Evolutionary conservation across 306 rosid species (phyloP).

Genomic region (Glycyrrhiza uralensis): DNA sequence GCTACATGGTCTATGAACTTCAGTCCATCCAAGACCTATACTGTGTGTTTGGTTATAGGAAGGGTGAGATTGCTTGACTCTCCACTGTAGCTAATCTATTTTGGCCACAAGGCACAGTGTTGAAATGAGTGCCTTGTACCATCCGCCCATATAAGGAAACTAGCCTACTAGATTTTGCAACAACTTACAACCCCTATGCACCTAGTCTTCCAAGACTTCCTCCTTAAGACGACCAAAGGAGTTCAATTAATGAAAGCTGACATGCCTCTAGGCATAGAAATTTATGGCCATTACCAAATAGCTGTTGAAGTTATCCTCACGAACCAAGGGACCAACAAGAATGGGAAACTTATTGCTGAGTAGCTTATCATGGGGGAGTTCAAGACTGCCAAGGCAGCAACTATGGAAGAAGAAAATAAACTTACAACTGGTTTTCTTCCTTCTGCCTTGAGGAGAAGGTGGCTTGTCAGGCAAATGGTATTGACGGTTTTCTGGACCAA

Average conservation of each 20-base stretch:
- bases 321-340: neutral
- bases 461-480: neutral
- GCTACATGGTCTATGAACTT: too few relatives aligned
- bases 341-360: neutral
- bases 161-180: neutral
- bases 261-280: neutral
- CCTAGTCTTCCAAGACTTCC: neutral
- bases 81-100: too few relatives aligned
- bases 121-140: too few relatives aligned
- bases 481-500: neutral
- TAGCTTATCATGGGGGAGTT: neutral
- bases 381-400: neutral
- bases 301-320: neutral
- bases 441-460: neutral
- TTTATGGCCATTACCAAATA: neutral
- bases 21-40: too few relatives aligned
- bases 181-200: neutral
- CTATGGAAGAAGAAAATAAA: neutral
- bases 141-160: neutral
- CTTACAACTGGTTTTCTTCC: neutral
- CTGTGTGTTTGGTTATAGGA: too few relatives aligned
- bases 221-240: too few relatives aligned
- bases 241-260: neutral
- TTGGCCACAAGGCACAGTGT: too few relatives aligned
- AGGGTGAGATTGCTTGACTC: too few relatives aligned